Percentiles rank a stretch among this genome's conserved stretches.
These are phyloP conservation scores for Volvariella volvacea DNA, from an alignment of 1,284 basidiomycete species.

Conservation along the genomic window DNA sequence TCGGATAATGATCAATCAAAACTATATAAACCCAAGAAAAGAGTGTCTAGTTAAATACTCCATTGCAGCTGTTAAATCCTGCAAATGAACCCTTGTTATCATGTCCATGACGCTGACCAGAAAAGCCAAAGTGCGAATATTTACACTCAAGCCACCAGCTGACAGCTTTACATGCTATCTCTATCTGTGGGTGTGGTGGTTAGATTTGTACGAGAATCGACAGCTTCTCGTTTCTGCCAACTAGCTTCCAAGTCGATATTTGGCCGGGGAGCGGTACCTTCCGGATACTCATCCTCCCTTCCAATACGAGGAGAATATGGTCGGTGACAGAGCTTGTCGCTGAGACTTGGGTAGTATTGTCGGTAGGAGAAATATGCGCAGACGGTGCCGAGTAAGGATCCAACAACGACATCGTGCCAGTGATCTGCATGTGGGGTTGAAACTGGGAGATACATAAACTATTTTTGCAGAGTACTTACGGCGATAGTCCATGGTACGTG, in stretches of 20 bases:
- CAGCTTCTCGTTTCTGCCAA: too few relatives aligned
- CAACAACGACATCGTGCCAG: slow-evolving; percentile 85
- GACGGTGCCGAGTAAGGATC: slow-evolving; percentile 67
- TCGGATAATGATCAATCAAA: too few relatives aligned
- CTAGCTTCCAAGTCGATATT: slow-evolving; percentile 17
- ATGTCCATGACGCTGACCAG: too few relatives aligned
- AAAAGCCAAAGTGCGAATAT: too few relatives aligned
- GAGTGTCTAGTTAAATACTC: too few relatives aligned
- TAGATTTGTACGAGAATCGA: too few relatives aligned
- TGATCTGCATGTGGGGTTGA: slow-evolving; percentile 48
- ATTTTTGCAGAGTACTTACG: slow-evolving; percentile 40
- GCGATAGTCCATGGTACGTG: slow-evolving; percentile 86
- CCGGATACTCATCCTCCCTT: slow-evolving; percentile 25
- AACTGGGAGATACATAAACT: not conserved
- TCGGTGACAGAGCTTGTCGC: slow-evolving; percentile 55
- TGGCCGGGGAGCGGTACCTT: slow-evolving; percentile 30
- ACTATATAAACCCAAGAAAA: too few relatives aligned
- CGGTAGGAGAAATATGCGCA: slow-evolving; percentile 78
- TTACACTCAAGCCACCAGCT: too few relatives aligned
- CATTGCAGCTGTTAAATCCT: too few relatives aligned
- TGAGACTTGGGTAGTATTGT: slow-evolving; percentile 70
- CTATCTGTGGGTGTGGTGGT: too few relatives aligned
- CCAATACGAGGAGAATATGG: slow-evolving; percentile 71
- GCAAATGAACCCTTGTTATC: too few relatives aligned
- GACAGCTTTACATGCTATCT: too few relatives aligned